These are phyloP conservation scores for Malbranchea cinnamomea DNA, from an alignment of 2,329 filamentous ascomycete species.

Conservation along the genomic window DNA sequence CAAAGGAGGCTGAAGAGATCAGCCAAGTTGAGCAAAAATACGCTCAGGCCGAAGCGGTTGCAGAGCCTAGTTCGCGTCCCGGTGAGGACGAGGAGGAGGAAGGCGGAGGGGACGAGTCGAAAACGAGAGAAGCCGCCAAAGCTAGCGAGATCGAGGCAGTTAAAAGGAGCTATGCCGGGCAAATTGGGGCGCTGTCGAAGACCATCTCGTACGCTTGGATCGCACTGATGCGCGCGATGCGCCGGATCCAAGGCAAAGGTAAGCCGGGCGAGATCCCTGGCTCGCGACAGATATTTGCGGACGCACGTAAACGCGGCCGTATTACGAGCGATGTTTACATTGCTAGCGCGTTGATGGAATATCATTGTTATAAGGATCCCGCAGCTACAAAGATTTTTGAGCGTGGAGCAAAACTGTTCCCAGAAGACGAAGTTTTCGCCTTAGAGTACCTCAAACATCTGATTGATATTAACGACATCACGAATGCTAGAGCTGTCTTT, in stretches of 20 bases:
- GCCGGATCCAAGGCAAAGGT: conserved; percentile 75
- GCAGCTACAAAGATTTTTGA: conserved; percentile 94
- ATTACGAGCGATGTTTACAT: conserved; percentile 93
- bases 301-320: conserved; percentile 73
- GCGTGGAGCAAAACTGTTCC: conserved; percentile 81
- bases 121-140: conserved; percentile 36
- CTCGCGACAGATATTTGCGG: conserved; percentile 74
- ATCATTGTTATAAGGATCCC: conserved; percentile 86
- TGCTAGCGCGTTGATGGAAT: conserved; percentile 81
- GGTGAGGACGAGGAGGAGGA: conserved; percentile 36
- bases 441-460: conserved; percentile 93
- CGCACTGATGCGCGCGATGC: conserved; percentile 82
- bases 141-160: conserved; percentile 41
- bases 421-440: conserved; percentile 83
- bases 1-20: conserved; percentile 49
- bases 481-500: conserved; percentile 89
- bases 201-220: conserved; percentile 93
- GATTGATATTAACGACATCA: conserved; percentile 80
- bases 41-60: conserved; percentile 26
- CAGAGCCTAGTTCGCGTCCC: conserved; percentile 17
- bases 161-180: conserved; percentile 52
- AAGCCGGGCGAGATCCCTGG: conserved; percentile 56
- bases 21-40: conserved; percentile 41
- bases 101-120: conserved; percentile 30
- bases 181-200: conserved; percentile 62